Evolutionary conservation across 1,139 yeast species (phyloP), one percentile per base, ranked within the genome.

Genomic region (Geotrichum reessii): DNA sequence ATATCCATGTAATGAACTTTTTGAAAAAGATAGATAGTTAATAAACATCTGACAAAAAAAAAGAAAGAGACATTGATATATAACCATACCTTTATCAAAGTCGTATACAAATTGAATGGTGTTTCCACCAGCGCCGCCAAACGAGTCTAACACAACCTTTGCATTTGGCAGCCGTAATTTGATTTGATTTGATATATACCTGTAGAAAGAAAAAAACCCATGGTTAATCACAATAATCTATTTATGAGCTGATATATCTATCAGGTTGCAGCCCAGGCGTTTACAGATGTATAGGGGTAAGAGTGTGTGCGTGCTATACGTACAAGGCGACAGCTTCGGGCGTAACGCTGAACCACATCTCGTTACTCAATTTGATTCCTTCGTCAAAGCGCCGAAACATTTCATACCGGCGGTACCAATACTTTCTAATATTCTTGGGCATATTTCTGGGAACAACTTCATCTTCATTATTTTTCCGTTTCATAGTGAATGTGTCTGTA

Each of bases 71-170:
- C 33, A 14, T 24, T n/a, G 31, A 33, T 31, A 44, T n/a, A 14
- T 48, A 12, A 3, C 17, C 50, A 4, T 46, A 60, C 63, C 63
- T 50, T 58, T 40, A 24, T 80, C 79, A 65, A 86, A 87, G 19
- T 69, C 68, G 52, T 76, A 70, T 1, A 93, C 92, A 72, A 93
- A 85, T 66, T 90, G 97, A 48, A 91, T 88, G 0, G 91, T 76
- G 69, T 93, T 93, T 0, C 99, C 99, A 0, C 97, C 99, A 1
- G 95, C 98, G 0, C 99, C 99, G 64, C 97, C 87, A 68, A 92
- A 92, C 3, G 90, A 80, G 69, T 93, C 99, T 1, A 75, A 72
- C 0, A 81, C 72, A 0, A 70, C 67, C 1, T 68, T 67, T 0
- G 84, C 80, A 0, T 77, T 67, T 0, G 91, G 84, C 47, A 75